Base-by-base conservation (phyloP, 306 rosid genomes). In the Gleditsia sinensis region DNA sequence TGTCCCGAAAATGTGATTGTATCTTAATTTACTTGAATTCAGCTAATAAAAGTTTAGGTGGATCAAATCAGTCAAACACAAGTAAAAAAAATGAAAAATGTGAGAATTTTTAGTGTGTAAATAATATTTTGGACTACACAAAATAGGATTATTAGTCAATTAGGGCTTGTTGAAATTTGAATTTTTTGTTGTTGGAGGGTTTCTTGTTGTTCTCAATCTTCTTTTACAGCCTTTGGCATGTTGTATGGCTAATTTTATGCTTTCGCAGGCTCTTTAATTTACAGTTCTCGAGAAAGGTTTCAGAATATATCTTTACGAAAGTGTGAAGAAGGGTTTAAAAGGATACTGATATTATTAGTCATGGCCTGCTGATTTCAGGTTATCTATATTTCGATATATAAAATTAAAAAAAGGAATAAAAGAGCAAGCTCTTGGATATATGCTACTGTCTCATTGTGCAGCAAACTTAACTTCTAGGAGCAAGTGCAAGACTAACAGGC, bases 321-420 rank as follows among this genome's bases (percentile, higher is more conserved):
- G 53, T 46, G 53, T 4, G 53, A 46, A n/a, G n/a, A 76, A n/a
- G 60, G 75, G 57, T 30, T 50, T 9, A 51, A 51, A 43, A 34
- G 32, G 23, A 30, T 27, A 43, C 3, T 10, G 46, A 57, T 67
- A 1, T 16, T 42, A 30, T 16, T 19, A 16, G 7, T 45, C 51
- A 45, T 13, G 20, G 2, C 16, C 9, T 1, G 4, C n/a, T n/a
- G n/a, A n/a, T 56, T 27, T 2, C 4, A 55, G 58, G 58, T 9
- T 12, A 7, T 51, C 8, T 13, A 8, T 9, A 51, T 17, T 17
- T 49, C 19, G 10, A 16, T 16, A 45, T 5, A n/a, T n/a, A n/a
- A n/a, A n/a, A n/a, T n/a, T n/a, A n/a, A n/a, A n/a, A n/a, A n/a
- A n/a, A n/a, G n/a, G n/a, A n/a, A n/a, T n/a, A n/a, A n/a, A n/a